Base-by-base conservation (phyloP, 2,329 filamentous ascomycete genomes). In the Claviceps sp. region DNA sequence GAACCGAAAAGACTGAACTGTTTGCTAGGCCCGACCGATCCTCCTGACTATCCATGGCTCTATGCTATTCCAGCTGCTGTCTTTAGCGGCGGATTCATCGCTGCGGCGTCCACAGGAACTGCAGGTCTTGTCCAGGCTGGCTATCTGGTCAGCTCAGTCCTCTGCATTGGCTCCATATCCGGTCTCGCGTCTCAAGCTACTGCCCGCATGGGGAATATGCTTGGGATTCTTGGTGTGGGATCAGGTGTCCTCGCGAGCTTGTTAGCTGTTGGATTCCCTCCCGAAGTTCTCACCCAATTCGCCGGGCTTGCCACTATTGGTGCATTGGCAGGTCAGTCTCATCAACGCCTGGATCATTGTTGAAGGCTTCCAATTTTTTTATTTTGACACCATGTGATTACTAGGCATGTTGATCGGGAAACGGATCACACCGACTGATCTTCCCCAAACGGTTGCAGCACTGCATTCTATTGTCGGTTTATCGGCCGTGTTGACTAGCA, bases 391-490 rank as follows among this genome's bases (percentile, higher is more conserved):
- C 30, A 11, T 30, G 8, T 30, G 30, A n/a, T 42, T 9, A 22
- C 56, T 62, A 63, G 83, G 87, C 36, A 77, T 87, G 48, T 63
- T 89, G 24, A 91, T 95, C 56, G 89, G 89, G 44, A 85, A 88
- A 60, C 80, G 88, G 13, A 95, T 95, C 58, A 94, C 88, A 0
- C 87, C 89, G 0, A 95, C 89, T 0, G 87, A 89, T 51, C 78
- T 95, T 2, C 89, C 89, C 0, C 89, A 95, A 65, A 95, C 88
- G 0, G 89, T 95, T 2, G 89, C 89, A 20, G 89, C 89, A 0
- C 72, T 95, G 34, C 89, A 95, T 68, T 94, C 88, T 0, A 89
- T 95, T 7, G 89, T 95, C 36, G 89, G 89, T 65, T 75, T 95
- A 1, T 89, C 89, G 11, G 89, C 89, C 9, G 89, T 95, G 0